These are phyloP conservation scores for Sugiyamaella lignohabitans DNA, from an alignment of 805 yeast genomes.

Conservation along the genomic window DNA sequence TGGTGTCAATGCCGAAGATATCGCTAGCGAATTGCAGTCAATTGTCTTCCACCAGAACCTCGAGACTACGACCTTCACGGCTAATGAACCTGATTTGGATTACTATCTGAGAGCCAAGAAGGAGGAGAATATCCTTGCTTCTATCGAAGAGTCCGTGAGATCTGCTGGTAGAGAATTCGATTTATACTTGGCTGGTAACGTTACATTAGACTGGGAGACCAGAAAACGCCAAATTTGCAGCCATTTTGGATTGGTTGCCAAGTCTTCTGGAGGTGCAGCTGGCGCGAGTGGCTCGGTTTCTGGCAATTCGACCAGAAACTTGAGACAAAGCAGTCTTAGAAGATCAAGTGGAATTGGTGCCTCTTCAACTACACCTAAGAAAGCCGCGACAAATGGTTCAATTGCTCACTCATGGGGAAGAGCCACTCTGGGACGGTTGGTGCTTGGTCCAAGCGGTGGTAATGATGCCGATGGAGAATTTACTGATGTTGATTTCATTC, in stretches of 20 bases:
- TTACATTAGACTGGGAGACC: constrained; percentile 77
- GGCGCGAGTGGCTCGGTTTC: not conserved
- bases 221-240: constrained; percentile 69
- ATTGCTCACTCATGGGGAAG: constrained; percentile 28
- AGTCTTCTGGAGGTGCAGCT: not conserved
- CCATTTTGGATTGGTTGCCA: constrained; percentile 51
- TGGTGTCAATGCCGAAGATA: constrained; percentile 80
- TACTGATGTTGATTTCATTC: constrained; percentile 25
- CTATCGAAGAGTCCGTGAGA: constrained; percentile 73
- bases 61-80: constrained; percentile 23
- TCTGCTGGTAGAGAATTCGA: constrained; percentile 82
- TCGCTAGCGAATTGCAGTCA: constrained; percentile 48
- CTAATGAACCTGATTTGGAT: constrained; percentile 33
- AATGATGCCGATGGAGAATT: constrained; percentile 18
- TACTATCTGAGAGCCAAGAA: constrained; percentile 60
- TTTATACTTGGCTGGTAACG: constrained; percentile 59
- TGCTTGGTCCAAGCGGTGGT: constrained; percentile 31
- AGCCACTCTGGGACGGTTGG: constrained; percentile 29
- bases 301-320: not conserved
- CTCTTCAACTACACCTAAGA: not conserved
- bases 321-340: not conserved
- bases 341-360: not conserved
- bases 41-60: constrained; percentile 31
- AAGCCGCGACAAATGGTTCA: not conserved
- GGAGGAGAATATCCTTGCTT: constrained; percentile 73